Conservation (phyloP, 306 rosid species). For the Adenanthera pavonina region DNA sequence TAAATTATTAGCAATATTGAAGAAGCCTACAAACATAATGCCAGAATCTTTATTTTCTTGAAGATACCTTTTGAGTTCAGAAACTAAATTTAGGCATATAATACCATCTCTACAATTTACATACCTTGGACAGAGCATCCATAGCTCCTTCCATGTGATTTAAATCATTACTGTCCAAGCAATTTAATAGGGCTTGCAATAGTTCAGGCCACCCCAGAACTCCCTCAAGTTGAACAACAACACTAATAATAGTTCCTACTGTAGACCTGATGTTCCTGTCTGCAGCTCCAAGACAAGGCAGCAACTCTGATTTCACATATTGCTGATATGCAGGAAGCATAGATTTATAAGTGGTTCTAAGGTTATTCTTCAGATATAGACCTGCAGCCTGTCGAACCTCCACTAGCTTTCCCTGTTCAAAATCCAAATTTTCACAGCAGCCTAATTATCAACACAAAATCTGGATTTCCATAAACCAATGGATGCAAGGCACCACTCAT, state of each 20-base stretch:
- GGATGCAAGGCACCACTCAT: not conserved
- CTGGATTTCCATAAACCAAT: constrained; percentile 24
- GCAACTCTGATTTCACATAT: constrained; percentile 88
- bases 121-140: constrained; percentile 99
- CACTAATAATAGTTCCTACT: constrained; percentile 84
- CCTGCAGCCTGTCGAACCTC: constrained; percentile 99
- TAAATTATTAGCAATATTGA: constrained; percentile 8
- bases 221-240: constrained; percentile 83
- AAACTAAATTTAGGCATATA: constrained; percentile 24
- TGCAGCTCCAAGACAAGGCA: constrained; percentile 90
- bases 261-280: constrained; percentile 95
- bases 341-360: constrained; percentile 60
- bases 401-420: constrained; percentile 75
- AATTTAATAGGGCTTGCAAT: constrained; percentile 87
- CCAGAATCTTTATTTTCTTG: constrained; percentile 4
- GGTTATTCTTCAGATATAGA: constrained; percentile 85
- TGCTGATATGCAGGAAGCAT: constrained; percentile 80
- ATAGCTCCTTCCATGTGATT: constrained; percentile 99
- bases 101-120: constrained; percentile 4
- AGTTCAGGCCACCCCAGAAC: constrained; percentile 91
- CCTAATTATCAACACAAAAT: constrained; percentile 15
- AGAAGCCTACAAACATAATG: constrained; percentile 7
- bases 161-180: constrained; percentile 85
- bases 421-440: constrained; percentile 37
- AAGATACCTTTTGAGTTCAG: constrained; percentile 22